These are phyloP conservation scores for Cardamine chenopodiifolia DNA, from an alignment of 345 rosid species.

Conservation along the genomic window DNA sequence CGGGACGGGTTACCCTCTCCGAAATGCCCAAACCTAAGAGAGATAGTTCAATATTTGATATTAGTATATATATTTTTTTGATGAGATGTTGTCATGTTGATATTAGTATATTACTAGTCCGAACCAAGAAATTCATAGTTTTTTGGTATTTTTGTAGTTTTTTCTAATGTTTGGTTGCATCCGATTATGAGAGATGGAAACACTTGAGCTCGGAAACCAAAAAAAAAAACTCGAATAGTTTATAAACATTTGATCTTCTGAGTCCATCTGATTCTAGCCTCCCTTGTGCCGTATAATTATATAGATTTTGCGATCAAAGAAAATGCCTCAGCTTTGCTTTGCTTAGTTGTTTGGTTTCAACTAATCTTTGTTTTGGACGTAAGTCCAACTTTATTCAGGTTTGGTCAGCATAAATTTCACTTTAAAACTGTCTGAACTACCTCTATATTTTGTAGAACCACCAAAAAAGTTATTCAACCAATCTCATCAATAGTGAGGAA, in stretches of 20 bases:
- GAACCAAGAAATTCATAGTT: background rate
- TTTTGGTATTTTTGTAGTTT: no score
- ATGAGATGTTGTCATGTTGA: no score
- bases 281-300: background rate
- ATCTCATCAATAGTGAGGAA: background rate
- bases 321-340: background rate
- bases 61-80: no score
- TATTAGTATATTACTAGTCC: background rate
- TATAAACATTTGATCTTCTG: background rate
- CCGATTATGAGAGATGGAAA: no score
- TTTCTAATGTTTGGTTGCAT: no score
- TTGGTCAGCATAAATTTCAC: conserved; percentile 12
- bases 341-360: background rate
- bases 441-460: background rate
- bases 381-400: background rate
- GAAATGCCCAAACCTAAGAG: no score
- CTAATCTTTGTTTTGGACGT: background rate
- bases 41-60: background rate
- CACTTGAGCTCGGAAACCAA: no score
- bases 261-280: background rate
- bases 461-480: background rate
- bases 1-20: no score
- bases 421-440: background rate
- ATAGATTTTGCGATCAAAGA: background rate
- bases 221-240: no score